phyloP scores from a whole-genome alignment of 2,329 filamentous ascomycete genomes.

The Trichoderma arundinaceum region DNA sequence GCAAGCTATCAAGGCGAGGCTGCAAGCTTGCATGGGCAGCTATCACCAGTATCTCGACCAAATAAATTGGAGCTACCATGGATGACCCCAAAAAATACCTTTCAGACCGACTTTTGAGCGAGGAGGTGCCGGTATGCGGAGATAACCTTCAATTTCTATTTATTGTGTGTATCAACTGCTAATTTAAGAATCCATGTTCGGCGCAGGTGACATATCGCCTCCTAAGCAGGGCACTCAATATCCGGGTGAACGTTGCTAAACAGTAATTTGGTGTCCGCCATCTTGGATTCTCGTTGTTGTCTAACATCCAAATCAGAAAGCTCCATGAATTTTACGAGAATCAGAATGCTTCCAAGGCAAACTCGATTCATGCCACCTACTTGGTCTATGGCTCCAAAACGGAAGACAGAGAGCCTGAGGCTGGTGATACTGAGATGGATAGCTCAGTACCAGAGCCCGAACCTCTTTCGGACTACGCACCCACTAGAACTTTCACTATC shows the following conservation, averaged over 20 bases:
- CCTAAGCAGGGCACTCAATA: conserved; percentile 79
- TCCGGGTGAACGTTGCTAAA: conserved; percentile 88
- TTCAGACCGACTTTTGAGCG: conserved; percentile 75
- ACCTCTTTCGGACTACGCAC: conserved; percentile 55
- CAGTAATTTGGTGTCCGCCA: conserved; percentile 59
- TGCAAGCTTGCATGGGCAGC: conserved; percentile 4
- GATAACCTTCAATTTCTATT: not conserved
- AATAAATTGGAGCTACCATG: conserved; percentile 47
- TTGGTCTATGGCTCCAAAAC: conserved; percentile 74
- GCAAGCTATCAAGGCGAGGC: conserved; percentile 7
- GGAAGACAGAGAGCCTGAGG: conserved; percentile 47
- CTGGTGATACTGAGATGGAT: conserved; percentile 72
- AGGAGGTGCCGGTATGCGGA: conserved; percentile 69
- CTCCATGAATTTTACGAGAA: conserved; percentile 84
- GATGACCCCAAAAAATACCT: conserved; percentile 74
- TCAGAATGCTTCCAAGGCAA: conserved; percentile 81
- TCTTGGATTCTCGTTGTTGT: not conserved
- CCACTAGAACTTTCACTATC: conserved; percentile 67
- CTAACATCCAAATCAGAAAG: conserved; percentile 63
- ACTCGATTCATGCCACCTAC: conserved; percentile 90
- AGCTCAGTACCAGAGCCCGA: conserved; percentile 65
- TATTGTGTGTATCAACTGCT: not conserved
- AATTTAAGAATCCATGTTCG: not conserved
- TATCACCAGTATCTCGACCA: not conserved
- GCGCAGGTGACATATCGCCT: conserved; percentile 84